phyloP scores from a whole-genome alignment of 1,284 basidiomycete species.

The Fereydounia khargensis region DNA sequence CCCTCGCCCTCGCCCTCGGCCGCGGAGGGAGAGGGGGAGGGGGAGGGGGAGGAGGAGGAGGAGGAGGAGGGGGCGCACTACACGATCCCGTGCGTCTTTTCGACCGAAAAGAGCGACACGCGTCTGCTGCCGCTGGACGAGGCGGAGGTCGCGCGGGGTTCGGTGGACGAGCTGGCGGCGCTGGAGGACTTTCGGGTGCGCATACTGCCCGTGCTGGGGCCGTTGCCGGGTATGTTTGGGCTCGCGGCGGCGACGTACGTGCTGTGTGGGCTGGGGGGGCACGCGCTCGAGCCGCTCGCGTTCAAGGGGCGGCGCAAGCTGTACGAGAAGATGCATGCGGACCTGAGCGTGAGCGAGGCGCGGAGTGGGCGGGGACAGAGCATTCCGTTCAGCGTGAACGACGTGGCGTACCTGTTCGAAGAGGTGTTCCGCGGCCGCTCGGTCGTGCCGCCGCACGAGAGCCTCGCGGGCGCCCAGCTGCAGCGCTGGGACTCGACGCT shows the following conservation, averaged over 20 bases:
- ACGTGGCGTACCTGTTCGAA: constrained; percentile 49
- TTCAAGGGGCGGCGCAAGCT: constrained; percentile 47
- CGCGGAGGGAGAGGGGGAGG: constrained; percentile 1
- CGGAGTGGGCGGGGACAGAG: constrained; percentile 6
- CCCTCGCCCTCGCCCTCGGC: not conserved
- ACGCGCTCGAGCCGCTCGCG: constrained; percentile 48
- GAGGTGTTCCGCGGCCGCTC: constrained; percentile 49
- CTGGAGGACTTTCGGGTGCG: constrained; percentile 92
- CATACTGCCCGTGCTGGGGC: constrained; percentile 79
- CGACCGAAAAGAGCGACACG: constrained; percentile 80
- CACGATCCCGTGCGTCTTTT: constrained; percentile 69
- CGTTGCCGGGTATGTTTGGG: constrained; percentile 56
- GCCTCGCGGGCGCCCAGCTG: constrained; percentile 31
- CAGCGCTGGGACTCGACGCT: constrained; percentile 50
- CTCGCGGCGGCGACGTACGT: constrained; percentile 52
- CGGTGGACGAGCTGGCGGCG: constrained; percentile 83
- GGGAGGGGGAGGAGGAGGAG: constrained; percentile 13
- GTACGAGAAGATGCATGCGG: constrained; percentile 41
- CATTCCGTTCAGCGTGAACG: constrained; percentile 50
- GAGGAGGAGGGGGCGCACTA: too few species aligned
- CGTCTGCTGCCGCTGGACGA: constrained; percentile 85
- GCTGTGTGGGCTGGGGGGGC: constrained; percentile 49
- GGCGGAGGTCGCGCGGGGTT: constrained; percentile 85
- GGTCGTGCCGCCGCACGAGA: constrained; percentile 47
- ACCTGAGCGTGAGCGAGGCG: constrained; percentile 23